Evolutionary conservation across 768 basidiomycete genomes (phyloP).

Genomic region (Podaxis rugospora): DNA sequence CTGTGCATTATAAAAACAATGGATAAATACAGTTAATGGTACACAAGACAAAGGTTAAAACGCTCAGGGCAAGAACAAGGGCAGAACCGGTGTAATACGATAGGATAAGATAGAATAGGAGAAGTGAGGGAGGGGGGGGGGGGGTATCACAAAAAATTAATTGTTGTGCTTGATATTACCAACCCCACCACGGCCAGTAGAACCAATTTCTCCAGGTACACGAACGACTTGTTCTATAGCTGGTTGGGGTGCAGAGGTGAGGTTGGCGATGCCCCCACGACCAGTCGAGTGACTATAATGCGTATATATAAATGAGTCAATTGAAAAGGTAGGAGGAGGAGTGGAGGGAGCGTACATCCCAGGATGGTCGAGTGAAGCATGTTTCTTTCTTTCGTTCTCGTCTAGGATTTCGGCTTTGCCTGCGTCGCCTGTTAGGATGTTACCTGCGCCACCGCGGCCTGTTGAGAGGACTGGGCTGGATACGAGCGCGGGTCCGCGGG

Average conservation of each 20-base stretch:
- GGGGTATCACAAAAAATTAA: background rate
- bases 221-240: conserved; percentile 28
- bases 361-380: conserved; percentile 23
- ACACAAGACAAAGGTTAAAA: too few relatives aligned
- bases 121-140: background rate
- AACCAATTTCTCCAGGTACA: conserved; percentile 27
- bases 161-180: conserved; percentile 44
- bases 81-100: background rate
- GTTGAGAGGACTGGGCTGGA: conserved; percentile 35
- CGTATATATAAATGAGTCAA: background rate
- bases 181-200: conserved; percentile 54
- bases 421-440: conserved; percentile 34
- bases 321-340: background rate
- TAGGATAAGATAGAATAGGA: background rate
- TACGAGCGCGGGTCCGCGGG: conserved; percentile 31
- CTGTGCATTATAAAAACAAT: too few relatives aligned
- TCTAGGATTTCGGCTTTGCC: conserved; percentile 20
- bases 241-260: conserved; percentile 36
- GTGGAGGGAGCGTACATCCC: conserved; percentile 35
- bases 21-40: too few relatives aligned
- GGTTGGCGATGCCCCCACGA: conserved; percentile 64
- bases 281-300: conserved; percentile 60
- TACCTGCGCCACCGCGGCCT: conserved; percentile 65
- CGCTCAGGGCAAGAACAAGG: too few relatives aligned
- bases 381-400: conserved; percentile 23